Evolutionary conservation across 805 yeast species (phyloP).

Genomic region (Candida germanica): DNA sequence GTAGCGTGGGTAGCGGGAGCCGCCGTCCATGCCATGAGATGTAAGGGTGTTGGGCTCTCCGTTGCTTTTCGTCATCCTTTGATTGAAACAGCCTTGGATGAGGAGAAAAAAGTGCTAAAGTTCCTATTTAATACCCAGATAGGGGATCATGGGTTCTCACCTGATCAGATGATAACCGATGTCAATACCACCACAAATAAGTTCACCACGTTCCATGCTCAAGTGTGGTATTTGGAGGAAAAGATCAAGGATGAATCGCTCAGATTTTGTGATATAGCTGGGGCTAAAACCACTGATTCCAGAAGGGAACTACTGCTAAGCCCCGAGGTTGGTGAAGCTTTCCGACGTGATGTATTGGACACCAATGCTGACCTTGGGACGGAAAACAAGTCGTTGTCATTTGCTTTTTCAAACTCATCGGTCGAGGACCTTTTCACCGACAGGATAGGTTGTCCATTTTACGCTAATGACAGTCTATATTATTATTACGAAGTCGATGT

Average conservation of each 20-base stretch:
- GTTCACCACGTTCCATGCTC: constrained; percentile 48
- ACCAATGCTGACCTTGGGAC: too few species aligned
- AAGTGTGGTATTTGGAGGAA: constrained; percentile 43
- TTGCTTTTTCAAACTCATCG: constrained; percentile 16
- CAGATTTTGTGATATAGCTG: constrained; percentile 41
- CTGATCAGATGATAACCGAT: constrained; percentile 31
- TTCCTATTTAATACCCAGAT: constrained; percentile 36
- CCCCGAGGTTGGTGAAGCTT: neutral
- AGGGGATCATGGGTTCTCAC: constrained; percentile 4
- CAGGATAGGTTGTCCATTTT: constrained; percentile 33
- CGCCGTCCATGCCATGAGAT: too few species aligned
- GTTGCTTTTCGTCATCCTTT: too few species aligned
- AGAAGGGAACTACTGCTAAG: too few species aligned
- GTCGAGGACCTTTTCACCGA: constrained; percentile 21
- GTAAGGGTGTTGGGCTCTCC: too few species aligned
- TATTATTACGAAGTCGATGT: constrained; percentile 39
- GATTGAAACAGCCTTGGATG: constrained; percentile 35
- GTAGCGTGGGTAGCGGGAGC: too few species aligned
- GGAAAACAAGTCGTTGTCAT: neutral
- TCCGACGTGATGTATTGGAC: neutral
- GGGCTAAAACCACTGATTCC: constrained; percentile 32
- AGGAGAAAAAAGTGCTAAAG: constrained; percentile 23
- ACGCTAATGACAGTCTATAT: constrained; percentile 34
- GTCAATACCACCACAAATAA: constrained; percentile 44
- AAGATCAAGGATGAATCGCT: constrained; percentile 35